Base-by-base conservation (phyloP, 2,329 filamentous ascomycete genomes). In the Trematosphaeria pertusa region DNA sequence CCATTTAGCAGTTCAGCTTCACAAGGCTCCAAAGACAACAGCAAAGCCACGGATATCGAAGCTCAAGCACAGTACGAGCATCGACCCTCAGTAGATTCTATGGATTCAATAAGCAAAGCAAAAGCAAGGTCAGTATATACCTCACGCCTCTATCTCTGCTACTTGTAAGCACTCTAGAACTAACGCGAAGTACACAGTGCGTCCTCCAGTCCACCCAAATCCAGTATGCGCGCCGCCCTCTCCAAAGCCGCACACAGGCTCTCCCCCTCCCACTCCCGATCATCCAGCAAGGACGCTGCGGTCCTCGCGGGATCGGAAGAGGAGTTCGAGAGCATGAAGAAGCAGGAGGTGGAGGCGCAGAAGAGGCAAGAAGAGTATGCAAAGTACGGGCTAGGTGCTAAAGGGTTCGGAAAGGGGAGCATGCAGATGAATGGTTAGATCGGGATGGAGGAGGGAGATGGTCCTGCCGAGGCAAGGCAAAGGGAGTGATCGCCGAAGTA, bases 381-480 rank as follows among this genome's bases (percentile, higher is more conserved):
- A n/a, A n/a, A n/a, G n/a, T n/a, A n/a, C n/a, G 46, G 35, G 15
- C 34, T 37, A 37, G 46, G 46, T 3, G 24, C 15, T 54, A 40
- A 18, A 8, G 43, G 37, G 7, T 41, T 38, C 37, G 46, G 38
- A 11, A 38, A 43, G 40, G 46, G 46, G 8, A 20, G 45, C n/a
- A 38, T 52, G 43, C 38, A 55, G 39, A 52, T 50, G 38, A 37
- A 33, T 34, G 48, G 45, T 18, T 54, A 39, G 20, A 9, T 14
- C 15, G 31, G 20, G 24, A 18, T 11, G 9, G 12, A 10, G 19
- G 15, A 34, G 15, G 17, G n/a, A 18, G 15, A 21, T 12, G 31
- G 19, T 28, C 9, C 10, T 39, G 22, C 28, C 17, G 15, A 39
- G 15, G n/a, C 11, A 14, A 21, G 24, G 5, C n/a, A 15, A 32